Evolutionary conservation across 1,284 basidiomycete species (phyloP).

Genomic region (Rhodotorula sp.): DNA sequence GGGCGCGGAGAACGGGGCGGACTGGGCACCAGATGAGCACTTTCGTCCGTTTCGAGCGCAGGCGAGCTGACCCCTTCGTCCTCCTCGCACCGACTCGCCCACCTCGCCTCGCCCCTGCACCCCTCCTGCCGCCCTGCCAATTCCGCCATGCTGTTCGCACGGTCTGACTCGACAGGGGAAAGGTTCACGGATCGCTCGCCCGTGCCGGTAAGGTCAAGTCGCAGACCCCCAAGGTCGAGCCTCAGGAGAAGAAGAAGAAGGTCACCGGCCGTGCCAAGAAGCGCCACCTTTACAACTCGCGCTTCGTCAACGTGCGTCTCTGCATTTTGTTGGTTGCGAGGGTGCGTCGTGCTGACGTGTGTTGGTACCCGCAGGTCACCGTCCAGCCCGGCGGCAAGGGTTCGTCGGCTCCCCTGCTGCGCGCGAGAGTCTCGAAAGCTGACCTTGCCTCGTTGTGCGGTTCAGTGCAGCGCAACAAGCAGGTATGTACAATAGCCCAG

Average conservation of each 20-base stretch:
- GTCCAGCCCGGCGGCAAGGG: neutral
- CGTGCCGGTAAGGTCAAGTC: slow-evolving; percentile 72
- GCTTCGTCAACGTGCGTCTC: slow-evolving; percentile 17
- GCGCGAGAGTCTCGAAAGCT: neutral
- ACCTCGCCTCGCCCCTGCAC: too few species aligned
- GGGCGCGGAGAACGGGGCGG: neutral
- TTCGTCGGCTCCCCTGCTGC: slow-evolving; percentile 58
- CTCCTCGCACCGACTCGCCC: neutral
- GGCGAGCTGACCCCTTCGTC: slow-evolving; percentile 15
- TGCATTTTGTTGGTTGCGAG: neutral
- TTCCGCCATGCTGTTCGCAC: neutral
- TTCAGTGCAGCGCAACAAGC: slow-evolving; percentile 22
- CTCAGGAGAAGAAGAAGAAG: slow-evolving; percentile 44
- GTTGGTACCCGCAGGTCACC: neutral
- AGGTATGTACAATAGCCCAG: neutral
- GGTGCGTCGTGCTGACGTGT: neutral
- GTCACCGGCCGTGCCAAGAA: slow-evolving; percentile 40
- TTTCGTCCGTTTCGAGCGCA: neutral
- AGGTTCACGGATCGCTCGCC: slow-evolving; percentile 98
- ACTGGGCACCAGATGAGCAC: slow-evolving; percentile 17
- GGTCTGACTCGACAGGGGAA: slow-evolving; percentile 53
- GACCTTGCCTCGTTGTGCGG: neutral
- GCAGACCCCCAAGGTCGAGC: slow-evolving; percentile 43
- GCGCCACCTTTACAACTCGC: slow-evolving; percentile 39
- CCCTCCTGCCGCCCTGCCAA: neutral